Evolutionary conservation across 352 stramenopile species (phyloP).

Genomic region (Phytophthora sojae): DNA sequence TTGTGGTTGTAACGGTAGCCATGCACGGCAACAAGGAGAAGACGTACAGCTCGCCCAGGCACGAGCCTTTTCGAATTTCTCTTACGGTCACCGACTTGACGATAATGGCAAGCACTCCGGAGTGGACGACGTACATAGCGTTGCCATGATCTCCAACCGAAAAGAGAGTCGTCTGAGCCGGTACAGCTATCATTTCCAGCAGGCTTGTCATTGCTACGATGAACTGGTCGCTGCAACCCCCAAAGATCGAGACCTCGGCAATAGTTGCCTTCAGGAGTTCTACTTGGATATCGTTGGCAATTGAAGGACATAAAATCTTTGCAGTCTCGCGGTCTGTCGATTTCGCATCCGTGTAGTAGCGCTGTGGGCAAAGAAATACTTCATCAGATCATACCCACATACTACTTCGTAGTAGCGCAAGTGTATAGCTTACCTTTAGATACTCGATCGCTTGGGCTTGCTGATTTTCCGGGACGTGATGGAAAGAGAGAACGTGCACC

Average conservation of each 20-base stretch:
- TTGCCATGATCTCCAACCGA: slow-evolving; percentile 55
- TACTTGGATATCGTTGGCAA: slow-evolving; percentile 71
- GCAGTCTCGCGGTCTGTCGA: slow-evolving; percentile 70
- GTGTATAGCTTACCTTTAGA: not conserved
- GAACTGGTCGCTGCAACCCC: slow-evolving; percentile 42
- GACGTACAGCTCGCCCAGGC: slow-evolving; percentile 64
- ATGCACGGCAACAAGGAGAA: slow-evolving; percentile 32
- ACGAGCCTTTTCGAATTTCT: slow-evolving; percentile 66
- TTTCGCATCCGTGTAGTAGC: slow-evolving; percentile 63
- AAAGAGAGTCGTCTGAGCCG: slow-evolving; percentile 62
- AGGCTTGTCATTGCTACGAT: slow-evolving; percentile 61
- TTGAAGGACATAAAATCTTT: slow-evolving; percentile 69
- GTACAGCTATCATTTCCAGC: slow-evolving; percentile 57
- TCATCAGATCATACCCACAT: too few relatives aligned
- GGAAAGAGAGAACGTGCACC: not conserved
- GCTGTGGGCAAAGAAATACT: slow-evolving; percentile 24
- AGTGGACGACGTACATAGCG: slow-evolving; percentile 75
- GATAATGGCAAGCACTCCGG: slow-evolving; percentile 50
- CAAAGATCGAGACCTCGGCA: not conserved
- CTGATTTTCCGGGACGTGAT: not conserved
- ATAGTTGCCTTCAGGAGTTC: slow-evolving; percentile 51
- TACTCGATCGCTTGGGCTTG: slow-evolving; percentile 8
- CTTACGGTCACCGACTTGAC: slow-evolving; percentile 58
- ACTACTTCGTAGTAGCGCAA: not conserved
- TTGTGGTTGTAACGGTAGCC: slow-evolving; percentile 59